A percentile compares a stretch with the other conserved stretches of the same genome.
Conservation (phyloP, 345 rosid genomes). For the Aquilaria malaccensis region DNA sequence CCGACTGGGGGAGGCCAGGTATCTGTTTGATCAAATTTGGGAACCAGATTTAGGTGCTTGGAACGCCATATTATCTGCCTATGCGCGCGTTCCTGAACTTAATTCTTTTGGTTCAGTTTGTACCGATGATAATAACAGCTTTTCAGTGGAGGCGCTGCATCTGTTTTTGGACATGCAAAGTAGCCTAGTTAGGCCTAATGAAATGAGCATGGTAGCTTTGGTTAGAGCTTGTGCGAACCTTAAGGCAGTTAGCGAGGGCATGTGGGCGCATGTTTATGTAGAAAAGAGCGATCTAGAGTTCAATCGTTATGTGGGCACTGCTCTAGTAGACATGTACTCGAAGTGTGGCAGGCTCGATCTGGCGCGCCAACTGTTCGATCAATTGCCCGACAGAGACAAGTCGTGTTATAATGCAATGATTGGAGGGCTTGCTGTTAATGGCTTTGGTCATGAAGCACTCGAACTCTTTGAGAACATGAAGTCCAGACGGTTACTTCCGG, state of each 20-base stretch:
- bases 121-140: constrained; percentile 9
- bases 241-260: constrained; percentile 42
- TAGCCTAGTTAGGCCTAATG: constrained; percentile 43
- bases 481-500: constrained; percentile 35
- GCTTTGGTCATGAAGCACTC: constrained; percentile 41
- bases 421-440: constrained; percentile 29
- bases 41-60: constrained; percentile 58
- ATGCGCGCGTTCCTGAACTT: constrained; percentile 24
- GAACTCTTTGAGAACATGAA: constrained; percentile 29
- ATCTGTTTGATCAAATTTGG: constrained; percentile 40
- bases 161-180: constrained; percentile 42
- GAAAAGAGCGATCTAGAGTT: constrained; percentile 31
- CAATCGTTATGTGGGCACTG: constrained; percentile 46
- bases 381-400: constrained; percentile 34
- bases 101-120: background rate
- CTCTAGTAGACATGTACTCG: constrained; percentile 34
- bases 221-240: constrained; percentile 48
- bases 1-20: constrained; percentile 36
- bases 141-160: constrained; percentile 24
- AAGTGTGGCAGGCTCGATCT: constrained; percentile 38
- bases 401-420: constrained; percentile 56
- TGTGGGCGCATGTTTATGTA: constrained; percentile 51
- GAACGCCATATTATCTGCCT: constrained; percentile 54
- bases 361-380: constrained; percentile 43
- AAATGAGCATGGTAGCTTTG: constrained; percentile 51